Percentiles rank a stretch among this genome's conserved stretches.
phyloP scores from a whole-genome alignment of 371 early-diverging fungal genomes.

The Mucor sp. region DNA sequence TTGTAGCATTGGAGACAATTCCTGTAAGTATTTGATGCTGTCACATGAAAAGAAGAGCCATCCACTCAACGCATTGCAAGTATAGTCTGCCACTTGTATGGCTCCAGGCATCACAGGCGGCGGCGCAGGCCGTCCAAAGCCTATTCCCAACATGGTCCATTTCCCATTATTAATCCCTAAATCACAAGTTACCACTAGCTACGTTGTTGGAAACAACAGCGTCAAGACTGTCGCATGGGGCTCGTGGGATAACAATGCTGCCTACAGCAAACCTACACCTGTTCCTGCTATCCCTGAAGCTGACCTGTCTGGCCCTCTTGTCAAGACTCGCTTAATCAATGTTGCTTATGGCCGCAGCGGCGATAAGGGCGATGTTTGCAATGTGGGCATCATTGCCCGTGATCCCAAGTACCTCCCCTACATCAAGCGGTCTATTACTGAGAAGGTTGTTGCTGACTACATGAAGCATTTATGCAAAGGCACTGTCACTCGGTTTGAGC shows the following conservation, averaged over 20 bases:
- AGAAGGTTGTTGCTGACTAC: slow-evolving; percentile 54
- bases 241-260: slow-evolving; percentile 27
- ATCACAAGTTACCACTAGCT: slow-evolving; percentile 40
- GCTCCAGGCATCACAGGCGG: slow-evolving; percentile 74
- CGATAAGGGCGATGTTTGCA: slow-evolving; percentile 77
- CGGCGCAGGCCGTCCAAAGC: slow-evolving; percentile 65
- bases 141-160: slow-evolving; percentile 68
- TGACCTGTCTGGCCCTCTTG: slow-evolving; percentile 13
- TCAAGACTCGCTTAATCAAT: slow-evolving; percentile 60
- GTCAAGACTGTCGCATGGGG: slow-evolving; percentile 34
- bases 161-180: slow-evolving; percentile 68
- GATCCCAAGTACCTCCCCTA: slow-evolving; percentile 61
- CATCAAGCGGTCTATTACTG: slow-evolving; percentile 44
- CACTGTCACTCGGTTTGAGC: slow-evolving; percentile 63
- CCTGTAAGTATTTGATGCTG: slow-evolving; percentile 46
- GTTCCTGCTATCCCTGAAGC: slow-evolving; percentile 37
- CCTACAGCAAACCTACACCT: slow-evolving; percentile 23
- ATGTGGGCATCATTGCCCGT: slow-evolving; percentile 72
- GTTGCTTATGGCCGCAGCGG: slow-evolving; percentile 75
- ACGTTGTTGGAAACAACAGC: slow-evolving; percentile 45
- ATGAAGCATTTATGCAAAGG: slow-evolving; percentile 72
- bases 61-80: not conserved
- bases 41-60: too few relatives aligned
- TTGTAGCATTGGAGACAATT: slow-evolving; percentile 69
- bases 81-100: slow-evolving; percentile 72